Base-by-base conservation (phyloP, 148 eudicot species). In the Dianthus caryophyllus region DNA sequence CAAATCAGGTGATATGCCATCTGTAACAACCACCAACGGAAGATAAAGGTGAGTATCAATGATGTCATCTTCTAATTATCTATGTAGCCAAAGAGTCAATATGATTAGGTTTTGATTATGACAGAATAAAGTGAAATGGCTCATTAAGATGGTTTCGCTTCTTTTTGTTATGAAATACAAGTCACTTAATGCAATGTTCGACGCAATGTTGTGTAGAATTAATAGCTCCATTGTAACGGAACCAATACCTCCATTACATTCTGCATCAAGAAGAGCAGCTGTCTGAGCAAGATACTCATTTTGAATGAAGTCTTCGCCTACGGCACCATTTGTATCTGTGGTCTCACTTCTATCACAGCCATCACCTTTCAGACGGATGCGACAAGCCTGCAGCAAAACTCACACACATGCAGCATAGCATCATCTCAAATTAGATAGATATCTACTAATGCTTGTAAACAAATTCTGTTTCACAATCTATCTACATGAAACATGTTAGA, bases 291-390 rank as follows among this genome's bases (percentile, higher is more conserved):
- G 82, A 81, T 86, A 95, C 43, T 70, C 84, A 60, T 81, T 69
- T 69, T 83, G 82, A 58, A 82, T 54, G 59, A 75, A 60, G 60
- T 82, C 84, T 49, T 82, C 85, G 71, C 71, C 20, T 7, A 75
- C 69, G 69, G 73, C 81, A 67, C 68, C 83, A 73, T 82, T 83
- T 69, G 63, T 80, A 62, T 81, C 96, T 52, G 79, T 71, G 61
- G 82, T 25, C 58, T 85, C 83, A 52, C 70, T 72, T 33, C 75
- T 65, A 71, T 82, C 91, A 71, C 47, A 74, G 26, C 58, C 83
- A 64, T 82, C 96, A 69, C 88, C 96, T 72, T 73, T 85, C 65
- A 80, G 67, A 58, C 80, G 91, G 65, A 88, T 81, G 61, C 67
- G 76, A 75, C 96, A 81, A 70, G 96, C 97, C 99, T 94, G 79